phyloP scores from a whole-genome alignment of 306 rosid genomes.

The Prunus armeniaca region DNA sequence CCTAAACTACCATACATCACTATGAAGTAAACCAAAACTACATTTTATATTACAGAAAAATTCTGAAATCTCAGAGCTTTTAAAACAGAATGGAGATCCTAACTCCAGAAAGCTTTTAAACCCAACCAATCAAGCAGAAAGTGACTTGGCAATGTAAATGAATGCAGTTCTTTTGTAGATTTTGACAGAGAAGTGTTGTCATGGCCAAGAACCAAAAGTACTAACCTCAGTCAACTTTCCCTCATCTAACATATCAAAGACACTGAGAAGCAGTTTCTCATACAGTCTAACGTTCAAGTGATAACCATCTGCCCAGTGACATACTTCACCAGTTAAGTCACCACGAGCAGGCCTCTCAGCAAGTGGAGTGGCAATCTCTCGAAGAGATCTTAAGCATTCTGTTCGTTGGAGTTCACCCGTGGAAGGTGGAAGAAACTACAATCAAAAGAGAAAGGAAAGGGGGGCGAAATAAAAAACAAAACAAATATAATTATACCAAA shows the following conservation, averaged over 20 bases:
- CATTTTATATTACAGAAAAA: neutral
- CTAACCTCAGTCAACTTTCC: constrained; percentile 94
- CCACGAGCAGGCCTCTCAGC: constrained; percentile 99
- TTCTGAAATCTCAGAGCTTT: neutral
- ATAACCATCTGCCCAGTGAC: constrained; percentile 99
- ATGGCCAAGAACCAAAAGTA: constrained; percentile 28
- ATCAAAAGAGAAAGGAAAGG: constrained; percentile 22
- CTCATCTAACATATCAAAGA: constrained; percentile 95
- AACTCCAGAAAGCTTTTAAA: constrained; percentile 11
- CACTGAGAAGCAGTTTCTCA: constrained; percentile 88
- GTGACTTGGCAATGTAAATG: constrained; percentile 7
- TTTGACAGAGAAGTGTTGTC: constrained; percentile 14
- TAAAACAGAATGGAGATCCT: neutral
- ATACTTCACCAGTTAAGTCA: constrained; percentile 97
- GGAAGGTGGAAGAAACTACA: constrained; percentile 82
- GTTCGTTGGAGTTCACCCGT: constrained; percentile 89
- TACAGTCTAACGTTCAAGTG: constrained; percentile 82
- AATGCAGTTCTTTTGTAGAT: constrained; percentile 11
- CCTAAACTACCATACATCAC: neutral
- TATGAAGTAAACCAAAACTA: neutral
- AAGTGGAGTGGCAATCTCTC: constrained; percentile 78
- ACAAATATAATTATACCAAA: neutral
- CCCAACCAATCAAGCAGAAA: neutral
- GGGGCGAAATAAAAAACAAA: neutral
- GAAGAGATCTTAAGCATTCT: constrained; percentile 83